Conservation (phyloP, 768 basidiomycete species). For the Guyanaporus albipodus region DNA sequence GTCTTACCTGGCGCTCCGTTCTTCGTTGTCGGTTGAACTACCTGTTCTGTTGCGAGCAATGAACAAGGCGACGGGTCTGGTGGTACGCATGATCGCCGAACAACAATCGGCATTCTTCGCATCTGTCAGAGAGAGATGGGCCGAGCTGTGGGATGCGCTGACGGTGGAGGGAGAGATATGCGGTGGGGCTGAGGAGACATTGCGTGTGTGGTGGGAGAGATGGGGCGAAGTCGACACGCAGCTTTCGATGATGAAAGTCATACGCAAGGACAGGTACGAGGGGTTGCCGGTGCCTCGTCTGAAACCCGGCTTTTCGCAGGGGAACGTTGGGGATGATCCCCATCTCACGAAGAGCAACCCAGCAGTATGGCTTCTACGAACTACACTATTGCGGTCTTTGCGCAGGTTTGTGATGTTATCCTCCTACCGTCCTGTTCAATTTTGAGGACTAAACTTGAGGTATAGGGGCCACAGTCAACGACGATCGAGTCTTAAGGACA, state of each 20-base stretch:
- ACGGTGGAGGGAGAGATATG: slow-evolving; percentile 69
- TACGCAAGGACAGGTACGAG: slow-evolving; percentile 35
- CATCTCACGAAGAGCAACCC: too few relatives aligned
- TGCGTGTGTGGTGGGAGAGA: slow-evolving; percentile 64
- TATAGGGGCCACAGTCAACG: too few relatives aligned
- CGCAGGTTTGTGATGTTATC: too few relatives aligned
- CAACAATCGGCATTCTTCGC: slow-evolving; percentile 60
- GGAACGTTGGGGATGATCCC: too few relatives aligned
- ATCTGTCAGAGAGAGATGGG: slow-evolving; percentile 63
- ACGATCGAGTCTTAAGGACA: too few relatives aligned
- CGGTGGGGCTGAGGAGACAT: slow-evolving; percentile 63
- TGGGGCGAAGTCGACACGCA: slow-evolving; percentile 63
- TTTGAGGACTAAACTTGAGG: too few relatives aligned
- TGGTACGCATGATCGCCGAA: slow-evolving; percentile 48
- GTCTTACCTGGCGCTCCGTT: slow-evolving; percentile 73
- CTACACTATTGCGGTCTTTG: too few relatives aligned
- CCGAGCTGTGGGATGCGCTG: slow-evolving; percentile 77
- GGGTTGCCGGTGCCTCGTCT: too few relatives aligned
- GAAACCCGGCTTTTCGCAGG: too few relatives aligned
- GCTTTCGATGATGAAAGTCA: slow-evolving; percentile 36
- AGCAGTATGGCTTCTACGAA: too few relatives aligned
- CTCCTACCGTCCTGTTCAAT: too few relatives aligned
- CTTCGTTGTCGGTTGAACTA: slow-evolving; percentile 66
- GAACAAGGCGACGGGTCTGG: slow-evolving; percentile 53
- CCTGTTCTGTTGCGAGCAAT: slow-evolving; percentile 58